Evolutionary conservation across 257 asterid species (phyloP).

Genomic region (Catharanthus roseus): DNA sequence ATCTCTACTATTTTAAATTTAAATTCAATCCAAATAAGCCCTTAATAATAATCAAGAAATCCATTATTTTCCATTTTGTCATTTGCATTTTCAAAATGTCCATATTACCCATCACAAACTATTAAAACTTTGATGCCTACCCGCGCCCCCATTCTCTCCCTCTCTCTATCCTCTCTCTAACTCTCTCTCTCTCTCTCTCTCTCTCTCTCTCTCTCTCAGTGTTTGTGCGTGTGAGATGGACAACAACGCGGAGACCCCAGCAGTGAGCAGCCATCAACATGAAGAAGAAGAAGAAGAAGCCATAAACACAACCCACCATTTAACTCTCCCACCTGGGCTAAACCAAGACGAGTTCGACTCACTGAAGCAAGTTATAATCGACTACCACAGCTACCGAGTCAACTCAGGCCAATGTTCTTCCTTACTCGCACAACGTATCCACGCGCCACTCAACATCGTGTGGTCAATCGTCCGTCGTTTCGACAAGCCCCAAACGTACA

Average conservation of each 20-base stretch:
- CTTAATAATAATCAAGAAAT: too few species aligned
- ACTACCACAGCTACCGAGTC: constrained; percentile 69
- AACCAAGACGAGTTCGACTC: constrained; percentile 58
- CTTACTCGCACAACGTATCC: constrained; percentile 63
- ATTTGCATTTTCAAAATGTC: background rate
- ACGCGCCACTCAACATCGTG: constrained; percentile 58
- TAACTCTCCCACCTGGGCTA: constrained; percentile 38
- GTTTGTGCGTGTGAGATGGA: constrained; percentile 15
- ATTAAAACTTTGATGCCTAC: too few species aligned
- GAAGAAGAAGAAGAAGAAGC: constrained; percentile 1
- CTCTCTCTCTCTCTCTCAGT: constrained; percentile 12
- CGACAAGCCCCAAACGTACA: constrained; percentile 78
- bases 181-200: constrained; percentile 6
- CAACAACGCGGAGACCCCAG: constrained; percentile 10
- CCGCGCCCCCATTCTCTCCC: too few species aligned
- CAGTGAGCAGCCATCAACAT: constrained; percentile 2
- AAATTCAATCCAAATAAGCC: too few species aligned
- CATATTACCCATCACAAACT: background rate
- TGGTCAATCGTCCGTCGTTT: constrained; percentile 77
- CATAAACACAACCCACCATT: constrained; percentile 18
- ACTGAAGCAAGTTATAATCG: constrained; percentile 37
- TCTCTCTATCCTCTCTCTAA: too few species aligned
- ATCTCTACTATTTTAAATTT: too few species aligned
- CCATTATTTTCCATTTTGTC: too few species aligned
- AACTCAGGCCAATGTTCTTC: constrained; percentile 68